Base-by-base conservation (phyloP, 2,329 filamentous ascomycete species). In the Aspergillus sergii region DNA sequence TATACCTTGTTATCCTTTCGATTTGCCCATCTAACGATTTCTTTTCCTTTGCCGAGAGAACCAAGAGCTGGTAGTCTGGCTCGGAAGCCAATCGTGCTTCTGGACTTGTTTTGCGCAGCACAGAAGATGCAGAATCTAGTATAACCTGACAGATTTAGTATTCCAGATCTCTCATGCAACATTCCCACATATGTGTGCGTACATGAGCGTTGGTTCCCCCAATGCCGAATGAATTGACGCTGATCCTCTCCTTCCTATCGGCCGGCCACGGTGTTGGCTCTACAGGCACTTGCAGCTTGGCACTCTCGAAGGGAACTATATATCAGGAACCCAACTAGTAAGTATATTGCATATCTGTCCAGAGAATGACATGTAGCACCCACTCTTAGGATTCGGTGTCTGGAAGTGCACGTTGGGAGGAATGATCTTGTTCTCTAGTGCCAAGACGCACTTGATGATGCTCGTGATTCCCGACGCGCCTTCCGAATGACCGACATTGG, bases 181-280 rank as follows among this genome's bases (percentile, higher is more conserved):
- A 14, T 4, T 9, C 2, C 30, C 4, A 2, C 4, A 5, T 2
- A 32, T 9, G 14, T 4, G 12, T 7, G 48, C 59, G 57, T 51
- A 67, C 71, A 59, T 72, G 71, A 16, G 68, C 69, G 58, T 72
- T 72, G 1, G 69, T 64, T 8, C 71, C 71, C 4, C 70, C 62
- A 65, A 75, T 74, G 1, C 76, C 76, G 58, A 78, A 78, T 0
- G 65, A 71, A 58, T 76, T 79, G 23, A 79, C 66, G 43, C 73
- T 75, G 10, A 73, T 67, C 48, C 75, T 66, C 34, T 72, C 65
- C 3, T 57, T 58, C 41, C 68, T 64, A 39, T 60, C 48, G 30
- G 51, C 53, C 4, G 75, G 74, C 74, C 75, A 77, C 9, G 66
- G 65, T 19, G 57, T 68, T 1, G 65, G 61, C 10, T 66, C 58